phyloP scores from a whole-genome alignment of 2,329 filamentous ascomycete genomes.

The Hypoxylon sp. region DNA sequence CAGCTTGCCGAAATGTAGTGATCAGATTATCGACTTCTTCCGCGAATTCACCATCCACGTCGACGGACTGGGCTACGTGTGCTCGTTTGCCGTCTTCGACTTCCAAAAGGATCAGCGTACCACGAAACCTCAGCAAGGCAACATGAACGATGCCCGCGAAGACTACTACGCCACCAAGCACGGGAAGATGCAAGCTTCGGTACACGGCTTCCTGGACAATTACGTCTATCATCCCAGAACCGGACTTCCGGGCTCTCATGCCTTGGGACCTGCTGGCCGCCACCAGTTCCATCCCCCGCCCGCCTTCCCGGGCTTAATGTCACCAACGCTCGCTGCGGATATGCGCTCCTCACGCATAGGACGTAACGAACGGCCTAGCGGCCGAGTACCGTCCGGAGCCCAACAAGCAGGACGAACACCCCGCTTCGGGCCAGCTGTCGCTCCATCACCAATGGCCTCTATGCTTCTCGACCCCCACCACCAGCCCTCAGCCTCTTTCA shows the following conservation, averaged over 20 bases:
- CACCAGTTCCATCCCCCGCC: constrained; percentile 82
- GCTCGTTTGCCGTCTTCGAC: constrained; percentile 97
- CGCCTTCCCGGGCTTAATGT: constrained; percentile 79
- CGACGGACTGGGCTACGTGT: constrained; percentile 94
- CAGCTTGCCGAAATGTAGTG: constrained; percentile 87
- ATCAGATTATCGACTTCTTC: constrained; percentile 97
- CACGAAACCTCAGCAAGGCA: constrained; percentile 57
- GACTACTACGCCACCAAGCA: constrained; percentile 97
- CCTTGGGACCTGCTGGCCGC: constrained; percentile 63
- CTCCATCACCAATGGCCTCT: constrained; percentile 77
- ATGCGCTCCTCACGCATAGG: constrained; percentile 67
- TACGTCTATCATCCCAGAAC: constrained; percentile 83
- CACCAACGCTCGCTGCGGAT: constrained; percentile 70
- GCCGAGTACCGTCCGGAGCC: constrained; percentile 56
- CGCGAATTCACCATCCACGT: constrained; percentile 98
- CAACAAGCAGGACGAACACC: constrained; percentile 59
- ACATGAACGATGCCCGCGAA: constrained; percentile 77
- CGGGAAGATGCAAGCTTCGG: constrained; percentile 97
- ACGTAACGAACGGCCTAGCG: constrained; percentile 62
- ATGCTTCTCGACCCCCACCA: constrained; percentile 83
- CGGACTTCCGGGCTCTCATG: constrained; percentile 73
- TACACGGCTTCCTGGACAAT: constrained; percentile 94
- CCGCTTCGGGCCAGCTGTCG: constrained; percentile 62
- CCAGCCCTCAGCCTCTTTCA: constrained; percentile 70
- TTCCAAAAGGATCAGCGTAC: constrained; percentile 84